A percentile compares a stretch with the other conserved stretches of the same genome.
Conservation (phyloP, 768 basidiomycete species). For the Russula virescens region DNA sequence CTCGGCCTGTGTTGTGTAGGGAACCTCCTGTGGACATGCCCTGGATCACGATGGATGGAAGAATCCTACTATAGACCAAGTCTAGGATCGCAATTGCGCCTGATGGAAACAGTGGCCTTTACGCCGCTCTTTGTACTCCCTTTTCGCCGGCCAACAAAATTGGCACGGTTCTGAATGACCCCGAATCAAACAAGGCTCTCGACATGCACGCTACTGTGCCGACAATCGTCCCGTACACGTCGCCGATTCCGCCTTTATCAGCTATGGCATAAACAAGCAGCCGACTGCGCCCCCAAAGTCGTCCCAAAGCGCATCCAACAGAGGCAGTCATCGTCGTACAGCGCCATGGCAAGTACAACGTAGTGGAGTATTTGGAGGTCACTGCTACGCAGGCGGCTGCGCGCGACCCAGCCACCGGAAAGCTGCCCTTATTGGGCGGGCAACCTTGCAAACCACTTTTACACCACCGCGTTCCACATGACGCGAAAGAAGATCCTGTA, state of each 20-base stretch:
- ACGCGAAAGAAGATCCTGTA: conserved; percentile 95
- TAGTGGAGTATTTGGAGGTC: conserved; percentile 98
- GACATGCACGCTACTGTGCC: conserved; percentile 83
- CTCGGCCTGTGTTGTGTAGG: conserved; percentile 50
- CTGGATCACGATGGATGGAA: no score
- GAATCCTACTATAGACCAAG: no score
- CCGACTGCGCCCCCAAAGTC: conserved; percentile 93
- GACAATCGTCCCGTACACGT: conserved; percentile 98
- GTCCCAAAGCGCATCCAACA: conserved; percentile 82
- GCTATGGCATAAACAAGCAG: conserved; percentile 86
- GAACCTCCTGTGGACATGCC: no score
- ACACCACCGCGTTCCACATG: conserved; percentile 95
- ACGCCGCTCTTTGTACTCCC: conserved; percentile 84
- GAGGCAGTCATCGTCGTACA: conserved; percentile 93
- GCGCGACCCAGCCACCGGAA: no score
- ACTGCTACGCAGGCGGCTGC: conserved; percentile 79
- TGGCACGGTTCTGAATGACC: conserved; percentile 77
- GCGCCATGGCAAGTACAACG: conserved; percentile 77
- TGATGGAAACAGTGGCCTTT: conserved; percentile 96
- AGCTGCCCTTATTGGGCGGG: no score
- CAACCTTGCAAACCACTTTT: no score
- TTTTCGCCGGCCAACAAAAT: conserved; percentile 53
- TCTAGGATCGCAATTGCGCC: conserved; percentile 84
- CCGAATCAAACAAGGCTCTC: conserved; percentile 68
- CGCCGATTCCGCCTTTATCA: conserved; percentile 95